phyloP scores from a whole-genome alignment of 495 filamentous ascomycete genomes.

The Saxispiralis lemnorum region DNA sequence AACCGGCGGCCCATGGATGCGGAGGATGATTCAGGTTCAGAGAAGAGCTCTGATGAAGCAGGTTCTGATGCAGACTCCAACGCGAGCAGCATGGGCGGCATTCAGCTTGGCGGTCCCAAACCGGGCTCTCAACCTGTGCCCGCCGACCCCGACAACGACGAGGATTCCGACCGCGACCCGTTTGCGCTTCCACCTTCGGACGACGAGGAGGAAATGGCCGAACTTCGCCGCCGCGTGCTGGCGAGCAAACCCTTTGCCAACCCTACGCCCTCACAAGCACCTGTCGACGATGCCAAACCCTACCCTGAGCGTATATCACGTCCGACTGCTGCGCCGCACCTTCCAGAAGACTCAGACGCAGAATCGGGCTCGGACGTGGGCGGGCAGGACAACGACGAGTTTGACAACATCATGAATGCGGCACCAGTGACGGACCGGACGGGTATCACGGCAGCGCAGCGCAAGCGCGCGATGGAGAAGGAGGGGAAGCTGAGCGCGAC shows the following conservation, averaged over 20 bases:
- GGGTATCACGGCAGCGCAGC: slow-evolving; percentile 47
- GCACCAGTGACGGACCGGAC: slow-evolving; percentile 69
- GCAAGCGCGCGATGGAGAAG: slow-evolving; percentile 25
- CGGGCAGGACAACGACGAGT: slow-evolving; percentile 26
- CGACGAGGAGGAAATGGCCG: slow-evolving; percentile 79
- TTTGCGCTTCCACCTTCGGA: slow-evolving; percentile 64
- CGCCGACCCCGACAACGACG: slow-evolving; percentile 25
- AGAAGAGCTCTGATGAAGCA: slow-evolving; percentile 13
- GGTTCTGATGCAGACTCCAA: slow-evolving; percentile 8
- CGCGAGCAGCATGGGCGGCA: slow-evolving; percentile 29
- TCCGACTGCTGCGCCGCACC: slow-evolving; percentile 17
- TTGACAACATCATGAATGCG: slow-evolving; percentile 83
- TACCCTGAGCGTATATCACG: slow-evolving; percentile 27
- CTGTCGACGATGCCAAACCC: neutral
- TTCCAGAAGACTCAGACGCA: slow-evolving; percentile 41
- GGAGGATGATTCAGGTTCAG: slow-evolving; percentile 35
- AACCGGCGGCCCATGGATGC: slow-evolving; percentile 44
- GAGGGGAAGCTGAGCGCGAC: slow-evolving; percentile 31
- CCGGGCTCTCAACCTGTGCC: slow-evolving; percentile 28
- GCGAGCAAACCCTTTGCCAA: slow-evolving; percentile 73
- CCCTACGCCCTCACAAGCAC: slow-evolving; percentile 37
- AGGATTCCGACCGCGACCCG: slow-evolving; percentile 39
- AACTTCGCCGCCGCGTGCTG: slow-evolving; percentile 66
- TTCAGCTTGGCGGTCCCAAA: slow-evolving; percentile 32
- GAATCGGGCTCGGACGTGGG: slow-evolving; percentile 34